Base-by-base conservation (phyloP, 768 basidiomycete genomes). In the Rhodotorula toruloides region DNA sequence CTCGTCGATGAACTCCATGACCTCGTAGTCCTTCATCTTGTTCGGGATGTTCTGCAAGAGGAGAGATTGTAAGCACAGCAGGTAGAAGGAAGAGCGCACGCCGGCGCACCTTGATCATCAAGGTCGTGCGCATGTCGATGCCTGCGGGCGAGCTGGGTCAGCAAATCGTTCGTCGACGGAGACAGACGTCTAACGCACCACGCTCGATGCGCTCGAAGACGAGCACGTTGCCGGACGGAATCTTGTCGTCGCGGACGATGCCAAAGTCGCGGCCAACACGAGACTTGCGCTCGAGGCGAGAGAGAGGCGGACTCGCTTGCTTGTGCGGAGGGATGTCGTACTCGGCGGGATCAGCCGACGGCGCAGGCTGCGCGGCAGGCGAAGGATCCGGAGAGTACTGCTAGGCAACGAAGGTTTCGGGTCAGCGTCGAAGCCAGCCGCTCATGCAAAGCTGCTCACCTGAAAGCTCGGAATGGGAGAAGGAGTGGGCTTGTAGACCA, bases 1-100 rank as follows among this genome's bases (percentile, higher is more conserved):
- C 22, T 69, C 68, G 12, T 65, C 65, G 54, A 75, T 67, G 55
- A 71, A 72, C 16, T n/a, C n/a, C 66, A 73, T 71, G 25, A 68
- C 58, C 37, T 60, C 65, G 43, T 19, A 25, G n/a, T 72, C 67
- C 32, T 59, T 63, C 53, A 76, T 68, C 63, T 91, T 91, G 78
- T 92, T 93, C 5, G 91, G 91, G 50, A 93, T 89, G 74, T 93
- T 93, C 79, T 91, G 90, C 68, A 89, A 85, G 88, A 90, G 90
- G 54, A 19, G 29, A 31, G 32, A 19, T 3, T 14, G 52, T 43
- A 25, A 37, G 48, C 3, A 44, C n/a, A 2, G 9, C 17, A 4
- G 17, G 31, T 1, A 25, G 25, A 43, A 22, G 34, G 48, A 32
- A 58, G 29, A 7, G 16, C 27, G 40, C 21, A 46, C 34, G 48